phyloP scores from a whole-genome alignment of 1,139 yeast species.

The Hemisphaericaspora subhashii region DNA sequence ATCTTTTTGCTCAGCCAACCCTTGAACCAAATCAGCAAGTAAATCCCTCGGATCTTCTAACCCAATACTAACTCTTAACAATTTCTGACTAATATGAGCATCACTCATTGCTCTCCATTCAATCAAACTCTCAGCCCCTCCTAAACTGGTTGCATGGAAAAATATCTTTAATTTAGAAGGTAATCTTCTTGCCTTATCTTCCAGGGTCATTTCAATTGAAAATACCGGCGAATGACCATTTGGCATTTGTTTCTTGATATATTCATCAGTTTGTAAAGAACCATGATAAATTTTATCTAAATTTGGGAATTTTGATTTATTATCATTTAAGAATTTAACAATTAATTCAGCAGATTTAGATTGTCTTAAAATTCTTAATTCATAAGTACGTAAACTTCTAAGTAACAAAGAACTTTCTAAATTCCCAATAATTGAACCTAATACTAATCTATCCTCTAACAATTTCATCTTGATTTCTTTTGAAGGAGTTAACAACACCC shows the following conservation, averaged over 20 bases:
- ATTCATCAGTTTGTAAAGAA: slow-evolving; percentile 67
- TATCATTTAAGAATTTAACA: slow-evolving; percentile 56
- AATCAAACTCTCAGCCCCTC: slow-evolving; percentile 89
- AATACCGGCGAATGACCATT: slow-evolving; percentile 78
- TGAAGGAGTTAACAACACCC: slow-evolving; percentile 67
- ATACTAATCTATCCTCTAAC: slow-evolving; percentile 57
- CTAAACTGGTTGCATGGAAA: slow-evolving; percentile 89
- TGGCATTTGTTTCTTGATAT: slow-evolving; percentile 62
- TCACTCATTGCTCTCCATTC: slow-evolving; percentile 91
- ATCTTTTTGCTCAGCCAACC: slow-evolving; percentile 11
- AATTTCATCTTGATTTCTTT: slow-evolving; percentile 44
- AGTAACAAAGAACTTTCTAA: slow-evolving; percentile 72
- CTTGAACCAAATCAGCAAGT: slow-evolving; percentile 55
- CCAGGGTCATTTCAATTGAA: slow-evolving; percentile 53
- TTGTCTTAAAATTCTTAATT: slow-evolving; percentile 67
- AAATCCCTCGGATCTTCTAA: slow-evolving; percentile 73
- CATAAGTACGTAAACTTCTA: slow-evolving; percentile 79
- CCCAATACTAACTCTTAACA: slow-evolving; percentile 78
- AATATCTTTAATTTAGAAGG: slow-evolving; percentile 71
- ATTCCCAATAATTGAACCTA: slow-evolving; percentile 80
- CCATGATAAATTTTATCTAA: slow-evolving; percentile 64
- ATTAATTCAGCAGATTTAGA: slow-evolving; percentile 61
- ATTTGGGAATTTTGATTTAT: slow-evolving; percentile 46
- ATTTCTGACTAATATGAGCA: slow-evolving; percentile 47
- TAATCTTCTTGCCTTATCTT: slow-evolving; percentile 57